These are phyloP conservation scores for Coemansia sp. DNA, from an alignment of 192 early-diverging fungal genomes.

Conservation along the genomic window DNA sequence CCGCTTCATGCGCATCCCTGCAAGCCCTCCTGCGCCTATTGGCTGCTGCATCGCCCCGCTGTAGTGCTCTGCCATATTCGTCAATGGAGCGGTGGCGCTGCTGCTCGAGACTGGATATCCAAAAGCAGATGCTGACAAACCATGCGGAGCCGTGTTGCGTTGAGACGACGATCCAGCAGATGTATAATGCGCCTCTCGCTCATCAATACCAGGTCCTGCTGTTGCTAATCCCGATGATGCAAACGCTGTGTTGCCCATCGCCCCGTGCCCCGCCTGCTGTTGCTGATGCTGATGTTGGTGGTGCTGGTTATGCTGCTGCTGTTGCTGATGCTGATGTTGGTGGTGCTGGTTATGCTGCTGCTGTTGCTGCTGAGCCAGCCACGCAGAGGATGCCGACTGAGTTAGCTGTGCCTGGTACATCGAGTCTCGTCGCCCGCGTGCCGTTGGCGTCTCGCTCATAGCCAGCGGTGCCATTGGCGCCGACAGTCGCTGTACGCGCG, in stretches of 20 bases:
- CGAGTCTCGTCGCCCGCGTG: conserved; percentile 1
- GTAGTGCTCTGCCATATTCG: conserved; percentile 17
- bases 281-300: not conserved
- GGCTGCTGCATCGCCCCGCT: conserved; percentile 11
- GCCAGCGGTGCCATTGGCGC: not conserved
- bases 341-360: not conserved
- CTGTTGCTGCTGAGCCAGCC: not conserved
- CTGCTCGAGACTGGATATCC: not conserved
- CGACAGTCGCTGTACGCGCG: not conserved
- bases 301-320: not conserved
- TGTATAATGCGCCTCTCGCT: conserved; percentile 13
- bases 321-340: not conserved
- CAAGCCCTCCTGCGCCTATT: conserved; percentile 12
- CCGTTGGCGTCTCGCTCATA: conserved; percentile 2
- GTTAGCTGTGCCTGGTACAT: not conserved
- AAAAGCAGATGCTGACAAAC: conserved; percentile 7
- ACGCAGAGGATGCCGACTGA: not conserved
- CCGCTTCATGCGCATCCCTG: conserved; percentile 25
- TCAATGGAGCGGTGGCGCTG: conserved; percentile 29
- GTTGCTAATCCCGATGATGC: not conserved
- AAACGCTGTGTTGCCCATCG: not conserved
- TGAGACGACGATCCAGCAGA: conserved; percentile 8
- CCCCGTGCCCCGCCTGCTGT: not conserved
- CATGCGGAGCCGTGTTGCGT: conserved; percentile 6
- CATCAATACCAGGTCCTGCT: not conserved